Evolutionary conservation across 164 flowering plant species (phyloP), one percentile per base, ranked within the genome.

Genomic region (Liriodendron chinense): DNA sequence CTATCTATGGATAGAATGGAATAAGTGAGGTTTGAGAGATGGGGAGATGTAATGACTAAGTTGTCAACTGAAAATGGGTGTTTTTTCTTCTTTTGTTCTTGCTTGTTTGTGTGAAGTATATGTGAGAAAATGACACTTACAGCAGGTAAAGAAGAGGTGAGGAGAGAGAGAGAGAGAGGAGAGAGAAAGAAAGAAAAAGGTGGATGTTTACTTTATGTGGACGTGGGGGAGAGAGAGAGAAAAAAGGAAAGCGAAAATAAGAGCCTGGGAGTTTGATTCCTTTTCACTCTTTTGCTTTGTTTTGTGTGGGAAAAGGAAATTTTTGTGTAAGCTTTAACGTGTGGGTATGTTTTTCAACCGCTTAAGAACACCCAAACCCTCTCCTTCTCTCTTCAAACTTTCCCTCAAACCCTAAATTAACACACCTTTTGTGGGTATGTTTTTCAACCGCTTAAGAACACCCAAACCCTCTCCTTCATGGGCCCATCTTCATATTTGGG

Each of bases 111-210:
- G 94, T 86, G 92, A 90, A 87, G 92, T 91, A 94, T 90, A 81
- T 87, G 88, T 84, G 88, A 87, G 96, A 92, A 89, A 94, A 86
- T 88, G 98, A 92, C 94, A 91, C 88, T 92, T 87, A 84, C 76
- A 21, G 83, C 26, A 80, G 70, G 69, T 69, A 80, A 78, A 71
- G 74, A 70, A 75, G 73, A 76, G 65, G 75, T 74, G 68, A 72
- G 71, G 78, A 56, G 71, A 80, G 77, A 64, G 77, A 22, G 73
- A 69, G 71, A 78, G 78, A 34, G 68, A 26, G 70, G 70, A 65
- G 72, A 69, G 76, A 9, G 47, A 65, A 47, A n/a, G 48, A 73
- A 70, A 65, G 43, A 77, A 72, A 68, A 70, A 70, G 71, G 65
- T 26, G 70, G 22, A 21, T 43, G 50, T 69, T 12, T 26, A 12